phyloP scores from a whole-genome alignment of 1,139 yeast genomes.

The Pichia sp. region DNA sequence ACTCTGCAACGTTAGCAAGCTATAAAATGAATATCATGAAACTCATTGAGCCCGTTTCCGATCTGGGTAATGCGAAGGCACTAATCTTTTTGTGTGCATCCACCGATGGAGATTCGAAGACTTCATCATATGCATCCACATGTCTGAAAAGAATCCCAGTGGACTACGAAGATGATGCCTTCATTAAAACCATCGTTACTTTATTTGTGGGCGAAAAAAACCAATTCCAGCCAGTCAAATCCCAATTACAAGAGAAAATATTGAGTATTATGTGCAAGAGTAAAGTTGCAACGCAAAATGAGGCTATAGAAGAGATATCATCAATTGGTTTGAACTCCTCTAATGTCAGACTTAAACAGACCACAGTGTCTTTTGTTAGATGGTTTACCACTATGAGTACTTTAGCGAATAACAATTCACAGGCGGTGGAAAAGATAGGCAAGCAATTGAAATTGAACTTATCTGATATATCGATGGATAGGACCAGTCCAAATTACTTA shows the following conservation, averaged over 20 bases:
- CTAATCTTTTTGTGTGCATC: conserved; percentile 57
- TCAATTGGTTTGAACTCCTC: conserved; percentile 53
- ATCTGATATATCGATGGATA: conserved; percentile 30
- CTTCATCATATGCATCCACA: conserved; percentile 46
- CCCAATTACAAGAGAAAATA: conserved; percentile 52
- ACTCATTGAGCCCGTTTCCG: conserved; percentile 33
- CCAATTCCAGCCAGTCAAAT: conserved; percentile 41
- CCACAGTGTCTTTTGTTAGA: conserved; percentile 51
- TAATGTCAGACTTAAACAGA: conserved; percentile 37
- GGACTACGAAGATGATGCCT: conserved; percentile 42
- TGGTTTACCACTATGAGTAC: conserved; percentile 21
- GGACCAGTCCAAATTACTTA: conserved; percentile 25
- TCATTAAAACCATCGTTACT: conserved; percentile 38
- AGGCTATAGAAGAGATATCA: conserved; percentile 37
- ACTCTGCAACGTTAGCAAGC: conserved; percentile 38
- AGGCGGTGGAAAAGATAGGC: conserved; percentile 38
- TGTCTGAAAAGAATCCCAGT: conserved; percentile 43
- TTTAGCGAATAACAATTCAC: conserved; percentile 24
- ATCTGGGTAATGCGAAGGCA: conserved; percentile 28
- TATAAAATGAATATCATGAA: conserved; percentile 42
- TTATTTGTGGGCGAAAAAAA: conserved; percentile 42
- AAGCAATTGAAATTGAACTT: conserved; percentile 44
- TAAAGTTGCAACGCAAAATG: conserved; percentile 35
- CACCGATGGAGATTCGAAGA: conserved; percentile 48
- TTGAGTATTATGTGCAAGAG: conserved; percentile 48